Evolutionary conservation across 495 filamentous ascomycete species (phyloP), one percentile per base, ranked within the genome.

Genomic region (Lepidopterella palustris): DNA sequence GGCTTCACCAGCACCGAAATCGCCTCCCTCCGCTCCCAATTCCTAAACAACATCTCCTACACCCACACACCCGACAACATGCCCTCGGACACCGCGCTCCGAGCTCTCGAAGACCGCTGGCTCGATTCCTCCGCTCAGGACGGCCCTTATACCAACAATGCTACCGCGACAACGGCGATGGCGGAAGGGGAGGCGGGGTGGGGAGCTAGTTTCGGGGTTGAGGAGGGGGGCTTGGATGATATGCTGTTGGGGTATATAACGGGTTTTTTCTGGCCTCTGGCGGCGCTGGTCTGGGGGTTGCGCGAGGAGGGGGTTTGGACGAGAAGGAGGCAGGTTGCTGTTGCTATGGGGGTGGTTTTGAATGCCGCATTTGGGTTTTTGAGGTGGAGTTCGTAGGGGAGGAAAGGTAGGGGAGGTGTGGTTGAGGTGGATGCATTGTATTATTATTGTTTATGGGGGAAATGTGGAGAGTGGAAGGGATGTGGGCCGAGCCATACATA

Each of bases 241-340:
- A 83, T 96, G 80, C 79, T 97, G 64, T 87, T 83, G 76, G 93
- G 92, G 1, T 90, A 87, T 67, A 73, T 93, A 25, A 89, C 91
- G 68, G 93, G 93, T 21, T 97, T 96, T 74, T 86, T 98, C 70
- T 98, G 91, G 85, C 92, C 93, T 26, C 70, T 97, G 45, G 90
- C 87, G 0, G 89, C 88, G 66, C 77, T 90, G 26, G 84, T 85
- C 48, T 95, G 90, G 90, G 71, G 92, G 70, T 77, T 91, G 49
- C 78, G 90, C 55, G 92, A 97, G 74, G 89, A 95, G 59, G 90
- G 90, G 10, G 84, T 96, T 59, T 96, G 90, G 84, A 87, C 84
- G 39, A 81, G 83, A 74, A 73, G 90, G 67, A 86, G 88, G 79
- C 81, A 88, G 67, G 81, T 95, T 63, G 90, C 92, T 61, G 88